phyloP scores from a whole-genome alignment of 75 land plant species.

The Pinus taeda region DNA sequence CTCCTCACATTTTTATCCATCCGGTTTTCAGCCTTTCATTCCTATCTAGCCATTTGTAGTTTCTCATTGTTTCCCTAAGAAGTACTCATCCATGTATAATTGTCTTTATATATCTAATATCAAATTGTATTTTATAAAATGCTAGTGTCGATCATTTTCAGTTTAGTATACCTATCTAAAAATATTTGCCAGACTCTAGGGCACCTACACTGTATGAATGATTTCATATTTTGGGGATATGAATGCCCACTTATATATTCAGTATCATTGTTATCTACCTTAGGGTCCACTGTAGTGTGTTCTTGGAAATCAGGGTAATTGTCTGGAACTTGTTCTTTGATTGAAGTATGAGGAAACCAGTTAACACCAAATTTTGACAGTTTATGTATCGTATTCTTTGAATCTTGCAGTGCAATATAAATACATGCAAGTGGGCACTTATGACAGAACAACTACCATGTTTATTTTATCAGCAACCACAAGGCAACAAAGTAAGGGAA shows the following conservation, averaged over 20 bases:
- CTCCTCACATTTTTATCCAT: background rate
- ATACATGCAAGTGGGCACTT: too few species aligned
- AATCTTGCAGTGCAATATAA: background rate
- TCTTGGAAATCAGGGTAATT: background rate
- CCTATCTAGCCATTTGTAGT: background rate
- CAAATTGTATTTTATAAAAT: background rate
- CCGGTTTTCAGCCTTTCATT: background rate
- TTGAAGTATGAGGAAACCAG: background rate
- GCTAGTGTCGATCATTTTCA: too few species aligned
- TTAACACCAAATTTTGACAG: background rate
- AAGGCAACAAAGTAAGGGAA: constrained; percentile 8
- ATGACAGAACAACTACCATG: background rate
- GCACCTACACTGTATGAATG: background rate
- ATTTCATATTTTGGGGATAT: background rate
- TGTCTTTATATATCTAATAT: background rate
- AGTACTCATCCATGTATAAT: background rate
- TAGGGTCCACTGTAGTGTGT: background rate
- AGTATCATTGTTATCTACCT: background rate
- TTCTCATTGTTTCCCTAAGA: background rate
- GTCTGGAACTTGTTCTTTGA: background rate
- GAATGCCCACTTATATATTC: background rate
- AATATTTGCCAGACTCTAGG: background rate
- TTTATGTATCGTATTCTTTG: background rate
- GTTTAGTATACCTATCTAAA: too few species aligned
- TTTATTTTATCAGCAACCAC: background rate